Evolutionary conservation across 768 basidiomycete species (phyloP), one percentile per base, ranked within the genome.

Genomic region (Boletus sp.): DNA sequence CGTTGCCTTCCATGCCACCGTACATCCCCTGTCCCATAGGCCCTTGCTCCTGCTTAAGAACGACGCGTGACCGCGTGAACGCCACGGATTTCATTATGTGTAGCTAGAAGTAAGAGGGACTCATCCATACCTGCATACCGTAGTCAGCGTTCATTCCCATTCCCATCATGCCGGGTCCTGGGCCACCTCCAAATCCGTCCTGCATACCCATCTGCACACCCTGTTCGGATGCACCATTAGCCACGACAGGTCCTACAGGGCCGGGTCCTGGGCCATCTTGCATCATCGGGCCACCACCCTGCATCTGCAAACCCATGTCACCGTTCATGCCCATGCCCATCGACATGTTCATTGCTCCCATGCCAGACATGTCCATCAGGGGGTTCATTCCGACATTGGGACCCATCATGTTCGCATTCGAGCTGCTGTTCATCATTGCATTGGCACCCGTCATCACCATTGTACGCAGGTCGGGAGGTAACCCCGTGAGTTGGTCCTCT

Each of bases 361-460:
- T 83, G 56, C 80, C 79, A 52, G 77, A 76, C 83, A 92, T 92
- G 65, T 85, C 86, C 89, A 91, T 90, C 87, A 92, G 89, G 59
- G 85, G 80, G 47, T 82, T 84, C 73, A 81, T 80, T 29, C 80
- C 79, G 40, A 73, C 73, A 42, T 62, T 74, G 50, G 72, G 62
- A 37, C 67, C 79, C 83, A 86, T 82, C 83, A 86, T 84, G 36
- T 68, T 81, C 6, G 80, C 73, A 57, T 77, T 82, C 18, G 73
- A 74, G 32, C 64, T 80, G n/a, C 76, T 84, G 56, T 80, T 80
- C 89, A 90, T 88, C 82, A 91, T 85, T 9, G 87, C 82, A 20
- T 83, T 84, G 58, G 89, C 84, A 17, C 89, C 86, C 8, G 89
- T 87, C 84, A 93, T 89, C 52, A 92, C 88, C 89, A 92, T 92